Conservation (phyloP, 1,139 yeast genomes). For the Kodamaea fungicola region DNA sequence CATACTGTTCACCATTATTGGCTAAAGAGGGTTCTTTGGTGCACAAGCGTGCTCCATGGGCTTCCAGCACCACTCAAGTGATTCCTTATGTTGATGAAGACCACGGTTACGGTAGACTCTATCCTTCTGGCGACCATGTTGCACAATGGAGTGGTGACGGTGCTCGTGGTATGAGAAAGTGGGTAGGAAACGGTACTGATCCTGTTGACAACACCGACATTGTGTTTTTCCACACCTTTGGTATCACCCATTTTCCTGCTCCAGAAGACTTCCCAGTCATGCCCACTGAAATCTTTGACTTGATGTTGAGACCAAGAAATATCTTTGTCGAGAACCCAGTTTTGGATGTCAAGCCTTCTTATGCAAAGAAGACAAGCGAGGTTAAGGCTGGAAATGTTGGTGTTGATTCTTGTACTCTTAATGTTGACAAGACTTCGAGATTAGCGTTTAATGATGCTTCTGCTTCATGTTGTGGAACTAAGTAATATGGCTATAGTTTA, state of each 20-base stretch:
- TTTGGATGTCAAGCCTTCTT: slow-evolving; percentile 69
- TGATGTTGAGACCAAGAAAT: slow-evolving; percentile 74
- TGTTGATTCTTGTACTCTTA: slow-evolving; percentile 33
- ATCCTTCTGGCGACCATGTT: slow-evolving; percentile 79
- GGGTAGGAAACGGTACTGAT: slow-evolving; percentile 69
- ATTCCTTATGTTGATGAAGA: slow-evolving; percentile 62
- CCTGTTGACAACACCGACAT: slow-evolving; percentile 66
- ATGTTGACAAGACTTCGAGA: slow-evolving; percentile 39
- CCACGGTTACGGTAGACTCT: slow-evolving; percentile 52
- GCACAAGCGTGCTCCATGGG: slow-evolving; percentile 81
- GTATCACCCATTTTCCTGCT: slow-evolving; percentile 82
- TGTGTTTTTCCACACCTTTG: slow-evolving; percentile 75
- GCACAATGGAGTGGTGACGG: slow-evolving; percentile 82
- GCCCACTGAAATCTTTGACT: slow-evolving; percentile 80
- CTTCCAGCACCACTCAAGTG: slow-evolving; percentile 62
- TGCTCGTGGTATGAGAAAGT: slow-evolving; percentile 62
- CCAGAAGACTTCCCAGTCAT: slow-evolving; percentile 88
- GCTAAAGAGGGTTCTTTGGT: slow-evolving; percentile 75
- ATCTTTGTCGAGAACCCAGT: slow-evolving; percentile 76
- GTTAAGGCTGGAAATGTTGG: slow-evolving; percentile 43
- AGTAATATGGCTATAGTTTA: slow-evolving; percentile 6
- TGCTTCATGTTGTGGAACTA: slow-evolving; percentile 16
- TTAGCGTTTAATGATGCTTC: slow-evolving; percentile 33
- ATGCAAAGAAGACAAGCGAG: slow-evolving; percentile 59
- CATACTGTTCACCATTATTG: slow-evolving; percentile 68